Conservation (phyloP, 495 filamentous ascomycete species). For the Thozetella sp. region DNA sequence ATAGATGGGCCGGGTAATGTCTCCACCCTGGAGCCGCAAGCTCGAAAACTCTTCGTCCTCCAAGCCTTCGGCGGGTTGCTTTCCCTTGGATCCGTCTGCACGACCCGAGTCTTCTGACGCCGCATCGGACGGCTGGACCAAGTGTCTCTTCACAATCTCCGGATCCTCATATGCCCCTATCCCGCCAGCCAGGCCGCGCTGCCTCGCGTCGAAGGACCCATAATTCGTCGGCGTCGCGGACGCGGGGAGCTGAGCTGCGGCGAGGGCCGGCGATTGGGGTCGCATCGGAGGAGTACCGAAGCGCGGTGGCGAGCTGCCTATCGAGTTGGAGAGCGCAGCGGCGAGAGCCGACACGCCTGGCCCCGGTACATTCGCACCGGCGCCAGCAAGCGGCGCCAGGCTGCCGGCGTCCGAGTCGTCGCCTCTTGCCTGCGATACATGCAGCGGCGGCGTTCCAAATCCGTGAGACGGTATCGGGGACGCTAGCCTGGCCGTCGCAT, state of each 20-base stretch:
- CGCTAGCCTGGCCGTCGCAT: constrained; percentile 72
- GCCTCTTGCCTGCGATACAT: constrained; percentile 17
- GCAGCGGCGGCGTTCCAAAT: constrained; percentile 48
- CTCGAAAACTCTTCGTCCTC: constrained; percentile 87
- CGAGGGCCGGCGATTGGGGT: constrained; percentile 55
- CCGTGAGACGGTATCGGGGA: constrained; percentile 64
- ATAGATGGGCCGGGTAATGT: constrained; percentile 92
- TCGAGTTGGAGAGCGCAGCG: constrained; percentile 68
- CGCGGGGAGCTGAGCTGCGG: constrained; percentile 42
- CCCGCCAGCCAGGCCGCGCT: constrained; percentile 41
- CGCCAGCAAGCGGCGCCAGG: constrained; percentile 55
- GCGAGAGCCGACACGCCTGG: constrained; percentile 79
- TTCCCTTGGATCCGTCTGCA: constrained; percentile 47
- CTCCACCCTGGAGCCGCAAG: constrained; percentile 86
- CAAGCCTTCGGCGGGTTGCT: constrained; percentile 41
- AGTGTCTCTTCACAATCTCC: constrained; percentile 78
- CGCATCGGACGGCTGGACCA: constrained; percentile 67
- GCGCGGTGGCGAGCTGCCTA: constrained; percentile 61
- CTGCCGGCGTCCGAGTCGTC: constrained; percentile 29
- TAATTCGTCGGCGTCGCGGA: constrained; percentile 65
- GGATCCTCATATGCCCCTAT: constrained; percentile 70
- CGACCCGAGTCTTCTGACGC: constrained; percentile 35
- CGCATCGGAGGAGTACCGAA: constrained; percentile 62
- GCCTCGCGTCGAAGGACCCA: constrained; percentile 73
- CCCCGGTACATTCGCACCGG: constrained; percentile 51